Evolutionary conservation across 2,329 filamentous ascomycete genomes (phyloP).

Genomic region (Cladosporium sp.): DNA sequence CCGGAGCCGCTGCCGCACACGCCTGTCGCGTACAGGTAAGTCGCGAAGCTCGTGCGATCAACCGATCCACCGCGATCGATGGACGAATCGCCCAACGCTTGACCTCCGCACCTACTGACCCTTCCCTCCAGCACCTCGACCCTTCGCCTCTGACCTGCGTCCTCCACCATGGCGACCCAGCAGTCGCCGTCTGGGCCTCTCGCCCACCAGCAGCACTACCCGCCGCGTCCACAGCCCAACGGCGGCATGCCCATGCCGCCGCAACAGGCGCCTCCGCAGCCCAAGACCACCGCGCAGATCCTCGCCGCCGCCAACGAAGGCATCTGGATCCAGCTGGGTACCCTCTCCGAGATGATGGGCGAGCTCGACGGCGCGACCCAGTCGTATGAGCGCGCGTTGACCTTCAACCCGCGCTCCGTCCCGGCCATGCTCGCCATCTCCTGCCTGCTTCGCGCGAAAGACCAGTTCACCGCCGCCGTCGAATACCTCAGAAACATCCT

Average conservation of each 20-base stretch:
- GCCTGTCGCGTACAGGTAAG: constrained; percentile 9
- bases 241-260: constrained; percentile 41
- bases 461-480: constrained; percentile 88
- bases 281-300: constrained; percentile 63
- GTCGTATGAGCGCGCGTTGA: constrained; percentile 84
- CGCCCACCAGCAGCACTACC: constrained; percentile 60
- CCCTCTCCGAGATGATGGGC: constrained; percentile 78
- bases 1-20: constrained; percentile 8
- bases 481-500: constrained; percentile 88
- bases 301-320: constrained; percentile 74
- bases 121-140: neutral
- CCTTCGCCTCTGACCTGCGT: neutral
- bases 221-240: constrained; percentile 56
- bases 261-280: constrained; percentile 41
- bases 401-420: constrained; percentile 81
- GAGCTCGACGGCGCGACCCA: constrained; percentile 82
- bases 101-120: neutral
- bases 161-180: constrained; percentile 42
- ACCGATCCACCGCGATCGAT: no score
- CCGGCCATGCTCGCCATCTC: constrained; percentile 92
- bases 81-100: neutral
- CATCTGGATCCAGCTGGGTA: constrained; percentile 88
- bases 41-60: neutral
- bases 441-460: constrained; percentile 80
- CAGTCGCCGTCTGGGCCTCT: constrained; percentile 69